Evolutionary conservation across 768 basidiomycete genomes (phyloP).

Genomic region (Tulasnella sp.): DNA sequence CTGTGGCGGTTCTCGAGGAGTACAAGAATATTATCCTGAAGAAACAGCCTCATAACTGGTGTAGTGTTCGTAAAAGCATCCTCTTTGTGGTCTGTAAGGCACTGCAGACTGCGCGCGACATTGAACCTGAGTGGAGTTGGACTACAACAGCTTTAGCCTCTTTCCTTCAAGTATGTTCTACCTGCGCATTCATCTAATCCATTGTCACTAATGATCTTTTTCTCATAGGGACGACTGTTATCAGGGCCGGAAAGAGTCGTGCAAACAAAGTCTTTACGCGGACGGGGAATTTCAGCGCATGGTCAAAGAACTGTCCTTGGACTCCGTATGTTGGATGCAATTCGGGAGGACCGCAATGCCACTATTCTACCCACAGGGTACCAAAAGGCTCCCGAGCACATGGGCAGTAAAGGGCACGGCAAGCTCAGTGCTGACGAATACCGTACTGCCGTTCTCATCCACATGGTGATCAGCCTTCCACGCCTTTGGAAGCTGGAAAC

Average conservation of each 20-base stretch:
- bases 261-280: too few relatives aligned
- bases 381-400: constrained; percentile 23
- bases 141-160: background rate
- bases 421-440: constrained; percentile 32
- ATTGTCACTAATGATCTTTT: background rate
- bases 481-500: constrained; percentile 27
- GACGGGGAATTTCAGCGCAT: too few relatives aligned
- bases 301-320: background rate
- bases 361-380: constrained; percentile 23
- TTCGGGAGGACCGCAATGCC: constrained; percentile 21
- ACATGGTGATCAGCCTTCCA: constrained; percentile 29
- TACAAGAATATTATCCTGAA: background rate
- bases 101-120: background rate
- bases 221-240: background rate
- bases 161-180: background rate
- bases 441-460: constrained; percentile 25
- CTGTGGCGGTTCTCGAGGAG: background rate
- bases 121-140: background rate
- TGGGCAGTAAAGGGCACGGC: constrained; percentile 23
- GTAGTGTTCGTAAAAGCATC: background rate
- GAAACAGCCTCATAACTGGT: background rate
- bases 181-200: background rate
- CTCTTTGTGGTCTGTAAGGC: background rate
- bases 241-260: background rate
- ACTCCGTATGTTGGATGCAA: background rate